Evolutionary conservation across 345 rosid genomes (phyloP), one percentile per base, ranked within the genome.

Genomic region (Rhizophora apiculata): DNA sequence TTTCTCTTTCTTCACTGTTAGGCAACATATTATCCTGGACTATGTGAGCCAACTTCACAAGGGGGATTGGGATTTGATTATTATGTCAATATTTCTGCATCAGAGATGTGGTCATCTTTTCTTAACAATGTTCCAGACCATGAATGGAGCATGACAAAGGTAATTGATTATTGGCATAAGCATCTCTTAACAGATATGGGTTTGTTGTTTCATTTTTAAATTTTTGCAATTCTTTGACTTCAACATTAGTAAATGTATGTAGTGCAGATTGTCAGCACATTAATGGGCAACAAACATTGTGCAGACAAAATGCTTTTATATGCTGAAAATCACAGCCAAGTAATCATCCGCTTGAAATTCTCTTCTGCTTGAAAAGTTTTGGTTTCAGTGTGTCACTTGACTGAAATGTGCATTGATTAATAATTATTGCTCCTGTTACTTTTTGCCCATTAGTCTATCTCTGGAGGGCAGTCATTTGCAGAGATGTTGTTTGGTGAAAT

Each of bases 61-160:
- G 97, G 98, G 61, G 98, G 98, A 64, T 78, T 94, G 74, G 97
- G 98, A 72, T 94, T 94, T 76, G 95, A 94, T 80, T 94, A 87
- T 76, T 86, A 85, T 71, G 93, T 89, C 74, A 94, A 94, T 78
- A 80, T 88, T 63, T 89, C 98, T 76, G 92, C 86, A 37, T 62
- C 97, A 66, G 97, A 91, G 76, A 91, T 94, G 98, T 94, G 98
- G 98, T 76, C 64, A 65, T 88, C 97, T 76, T 84, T 85, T 73
- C 85, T 91, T 71, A 86, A 89, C 74, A 75, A 77, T 67, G 68
- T 82, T 70, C 90, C 96, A 6, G 96, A 85, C 64, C 81, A 70
- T 31, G 92, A 89, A 54, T 91, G 98, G 98, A 94, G 85, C 84
- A 94, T 91, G 98, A 89, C 76, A 85, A 91, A 94, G 98, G 97